Evolutionary conservation across 1,139 yeast genomes (phyloP), one percentile per base, ranked within the genome.

Genomic region (Nakaseomyces nivariensis): DNA sequence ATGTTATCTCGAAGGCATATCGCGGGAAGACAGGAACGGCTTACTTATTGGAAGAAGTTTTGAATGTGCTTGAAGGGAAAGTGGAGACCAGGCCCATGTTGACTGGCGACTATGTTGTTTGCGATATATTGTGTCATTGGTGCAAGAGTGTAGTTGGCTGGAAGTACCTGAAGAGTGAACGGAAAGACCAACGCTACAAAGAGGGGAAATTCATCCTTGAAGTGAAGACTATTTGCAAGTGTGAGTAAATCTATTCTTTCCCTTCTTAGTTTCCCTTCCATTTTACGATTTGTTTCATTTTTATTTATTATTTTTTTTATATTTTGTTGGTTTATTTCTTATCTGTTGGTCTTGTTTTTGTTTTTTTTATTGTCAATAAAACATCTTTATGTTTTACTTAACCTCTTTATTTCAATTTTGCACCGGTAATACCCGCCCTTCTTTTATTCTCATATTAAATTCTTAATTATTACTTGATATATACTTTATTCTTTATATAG

Each of bases 11-110:
- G 4, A 72, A 68, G 52, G 72, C 67, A 48, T 73, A 73, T 54
- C 58, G 68, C 11, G 77, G 76, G 0, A 60, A 59, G 38, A 68
- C 75, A 0, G 77, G 77, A 0, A 70, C 67, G 43, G 77, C 77
- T 1, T 68, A 66, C 51, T 59, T 73, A 43, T 68, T 72, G 59
- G 63, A 66, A 31, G 63, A 66, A 42, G 72, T 71, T 40, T 69
- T 72, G 25, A 72, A 72, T 51, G 66, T 72, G 7, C 50, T 56
- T 1, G 64, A 64, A 36, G 72, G 71, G 0, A 59, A 59, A 25
- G 55, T 61, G 8, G 69, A 67, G 51, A 60, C 61, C 4, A 63
- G 74, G 13, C 63, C 64, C 33, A 73, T 73, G 77, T 63, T 69
- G 7, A 71, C 76, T 3, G 77, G 77, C 1, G 59, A 62, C 24